A percentile compares a stretch with the other conserved stretches of the same genome.
These are phyloP conservation scores for Microcyclosporella mali DNA, from an alignment of 2,329 filamentous ascomycete genomes.

Conservation along the genomic window DNA sequence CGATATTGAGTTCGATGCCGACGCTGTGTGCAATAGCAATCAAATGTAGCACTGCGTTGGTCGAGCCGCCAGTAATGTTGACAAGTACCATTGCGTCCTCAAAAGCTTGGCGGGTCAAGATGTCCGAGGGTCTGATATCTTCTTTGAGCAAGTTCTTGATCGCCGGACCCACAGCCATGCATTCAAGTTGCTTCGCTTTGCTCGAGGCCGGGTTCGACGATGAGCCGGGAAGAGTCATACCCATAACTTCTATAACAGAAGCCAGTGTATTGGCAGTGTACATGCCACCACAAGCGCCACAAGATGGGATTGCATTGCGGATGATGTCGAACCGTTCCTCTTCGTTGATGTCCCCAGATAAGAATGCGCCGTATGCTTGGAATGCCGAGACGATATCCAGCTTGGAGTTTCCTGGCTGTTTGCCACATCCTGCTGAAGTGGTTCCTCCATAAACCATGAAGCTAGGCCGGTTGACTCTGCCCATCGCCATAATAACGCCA, in stretches of 20 bases:
- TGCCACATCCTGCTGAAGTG: conserved; percentile 84
- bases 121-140: conserved; percentile 45
- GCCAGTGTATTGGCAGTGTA: conserved; percentile 51
- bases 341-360: conserved; percentile 85
- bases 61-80: conserved; percentile 46
- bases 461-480: conserved; percentile 84
- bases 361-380: conserved; percentile 94
- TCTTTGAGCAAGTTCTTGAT: conserved; percentile 48
- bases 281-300: conserved; percentile 81
- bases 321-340: conserved; percentile 92
- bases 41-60: conserved; percentile 47
- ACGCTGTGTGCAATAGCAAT: conserved; percentile 48
- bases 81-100: conserved; percentile 49
- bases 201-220: conserved; percentile 47
- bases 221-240: conserved; percentile 46
- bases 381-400: conserved; percentile 97
- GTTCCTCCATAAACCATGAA: conserved; percentile 98
- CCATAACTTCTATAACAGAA: conserved; percentile 47
- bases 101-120: conserved; percentile 44
- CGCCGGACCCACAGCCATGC: conserved; percentile 44
- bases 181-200: conserved; percentile 47
- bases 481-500: conserved; percentile 69
- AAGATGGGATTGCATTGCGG: conserved; percentile 77
- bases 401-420: conserved; percentile 56
- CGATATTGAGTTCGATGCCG: conserved; percentile 45